Conservation (phyloP, 2,329 filamentous ascomycete species). For the Fusarium stilboides region DNA sequence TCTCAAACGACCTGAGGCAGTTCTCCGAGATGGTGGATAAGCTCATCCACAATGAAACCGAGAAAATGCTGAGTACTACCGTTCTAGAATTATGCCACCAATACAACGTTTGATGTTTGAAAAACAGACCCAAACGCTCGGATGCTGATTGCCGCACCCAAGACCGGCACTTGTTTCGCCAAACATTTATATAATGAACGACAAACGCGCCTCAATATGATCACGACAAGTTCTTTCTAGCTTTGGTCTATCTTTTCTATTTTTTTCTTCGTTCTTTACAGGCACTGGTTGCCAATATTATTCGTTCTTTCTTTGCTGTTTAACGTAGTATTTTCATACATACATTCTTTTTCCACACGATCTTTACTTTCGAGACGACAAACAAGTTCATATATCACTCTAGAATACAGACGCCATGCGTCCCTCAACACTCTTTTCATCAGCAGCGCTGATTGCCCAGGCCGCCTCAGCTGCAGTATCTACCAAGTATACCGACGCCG, state of each 20-base stretch:
- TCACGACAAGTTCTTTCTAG: constrained; percentile 19
- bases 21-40: constrained; percentile 7
- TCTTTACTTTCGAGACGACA: constrained; percentile 8
- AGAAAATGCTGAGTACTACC: constrained; percentile 25
- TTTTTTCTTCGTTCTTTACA: constrained; percentile 30
- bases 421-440: constrained; percentile 38
- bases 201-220: not conserved
- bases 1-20: constrained; percentile 25
- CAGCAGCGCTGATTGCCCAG: constrained; percentile 40
- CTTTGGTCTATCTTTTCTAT: constrained; percentile 8
- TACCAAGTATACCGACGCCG: constrained; percentile 59
- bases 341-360: constrained; percentile 16
- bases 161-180: not conserved
- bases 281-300: constrained; percentile 40
- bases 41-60: constrained; percentile 24
- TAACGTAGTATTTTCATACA: constrained; percentile 4
- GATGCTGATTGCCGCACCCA: constrained; percentile 21
- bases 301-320: constrained; percentile 28
- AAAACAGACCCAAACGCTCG: constrained; percentile 29
- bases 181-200: constrained; percentile 21
- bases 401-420: constrained; percentile 30
- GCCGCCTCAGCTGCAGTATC: constrained; percentile 28
- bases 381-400: constrained; percentile 2
- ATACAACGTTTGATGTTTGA: constrained; percentile 25
- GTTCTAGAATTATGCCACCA: constrained; percentile 33